Evolutionary conservation across 2,329 filamentous ascomycete genomes (phyloP), one percentile per base, ranked within the genome.

Genomic region (Magnaporthiopsis poae): DNA sequence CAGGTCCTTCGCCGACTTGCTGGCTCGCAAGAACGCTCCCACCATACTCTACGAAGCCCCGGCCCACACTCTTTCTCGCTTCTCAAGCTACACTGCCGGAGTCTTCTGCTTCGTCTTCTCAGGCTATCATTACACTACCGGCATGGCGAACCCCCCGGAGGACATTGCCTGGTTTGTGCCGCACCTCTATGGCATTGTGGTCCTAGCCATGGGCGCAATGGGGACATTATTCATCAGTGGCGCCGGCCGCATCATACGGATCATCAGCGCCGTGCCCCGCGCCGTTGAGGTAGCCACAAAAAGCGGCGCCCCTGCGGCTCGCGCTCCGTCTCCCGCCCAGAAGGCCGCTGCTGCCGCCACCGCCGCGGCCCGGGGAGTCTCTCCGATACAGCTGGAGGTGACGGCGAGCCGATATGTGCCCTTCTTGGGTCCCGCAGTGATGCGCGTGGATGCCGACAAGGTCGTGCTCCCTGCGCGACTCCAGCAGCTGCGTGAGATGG

Each of bases 41-140:
- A 86, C 88, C 9, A 75, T 84, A 3, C 79, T 91, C 61, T 91
- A 90, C 78, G 80, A 88, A 71, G 83, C 84, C 1, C 86, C 86
- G 18, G 86, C 86, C 0, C 87, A 90, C 71, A 83, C 83, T 67
- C 81, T 82, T 76, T 89, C 87, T 74, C 81, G 88, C 69, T 73
- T 84, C 70, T 83, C 84, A 62, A 85, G 85, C 72, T 87, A 88
- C 75, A 74, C 78, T 18, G 82, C 84, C 33, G 83, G 83, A 2
- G 68, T 80, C 29, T 83, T 84, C 71, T 85, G 82, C 74, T 79
- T 85, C 67, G 70, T 74, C 56, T 86, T 82, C 71, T 80, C 82
- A 1, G 36, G 35, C 35, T 65, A 65, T 29, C 59, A 65, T 36
- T 65, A 65, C 36, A 11, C 60, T 2, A 65, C 59, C 18, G 52